Base-by-base conservation (phyloP, 2,329 filamentous ascomycete species). In the Aspergillus sp. region DNA sequence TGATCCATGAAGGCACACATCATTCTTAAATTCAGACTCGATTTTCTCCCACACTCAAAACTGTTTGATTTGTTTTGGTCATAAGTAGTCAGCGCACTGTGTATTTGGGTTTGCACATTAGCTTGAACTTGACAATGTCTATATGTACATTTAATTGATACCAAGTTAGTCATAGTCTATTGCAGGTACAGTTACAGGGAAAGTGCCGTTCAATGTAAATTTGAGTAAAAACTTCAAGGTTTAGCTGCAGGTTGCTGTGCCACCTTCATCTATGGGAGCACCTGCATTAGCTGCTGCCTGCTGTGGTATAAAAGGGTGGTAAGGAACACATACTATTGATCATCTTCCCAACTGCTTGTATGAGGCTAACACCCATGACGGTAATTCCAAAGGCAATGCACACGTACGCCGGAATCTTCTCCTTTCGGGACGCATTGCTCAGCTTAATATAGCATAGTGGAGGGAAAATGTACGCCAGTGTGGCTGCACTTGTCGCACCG, bases 391-490 rank as follows among this genome's bases (percentile, higher is more conserved):
- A 97, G 12, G 75, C 85, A 58, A 93, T 90, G 61, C 85, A 86
- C n/a, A 86, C 81, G 47, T 82, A 86, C 24, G 86, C 85, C 12
- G 90, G 87, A 60, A 91, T 83, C 60, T 87, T 87, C 17, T 89
- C 91, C 72, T 84, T 87, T 82, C 87, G 90, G 68, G 85, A 88
- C 65, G 87, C 80, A 57, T 87, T 92, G 65, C 90, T 93, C 59
- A 99, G 80, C 77, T 96, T 96, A 70, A 99, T 90, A 74, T 95
- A 99, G 76, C 95, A 99, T 56, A 98, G 79, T 24, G 95, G 95
- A 61, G 95, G 95, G 59, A 99, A 79, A 49, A 99, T 96, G 72
- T 98, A 99, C 0, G 95, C 95, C 73, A 99, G 83, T 6, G 91
- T 92, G 66, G 93, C 95, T 3, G 95, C 95, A 71, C 90, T 96